phyloP scores from a whole-genome alignment of 2,329 filamentous ascomycete genomes.

The Ascochyta fabae region DNA sequence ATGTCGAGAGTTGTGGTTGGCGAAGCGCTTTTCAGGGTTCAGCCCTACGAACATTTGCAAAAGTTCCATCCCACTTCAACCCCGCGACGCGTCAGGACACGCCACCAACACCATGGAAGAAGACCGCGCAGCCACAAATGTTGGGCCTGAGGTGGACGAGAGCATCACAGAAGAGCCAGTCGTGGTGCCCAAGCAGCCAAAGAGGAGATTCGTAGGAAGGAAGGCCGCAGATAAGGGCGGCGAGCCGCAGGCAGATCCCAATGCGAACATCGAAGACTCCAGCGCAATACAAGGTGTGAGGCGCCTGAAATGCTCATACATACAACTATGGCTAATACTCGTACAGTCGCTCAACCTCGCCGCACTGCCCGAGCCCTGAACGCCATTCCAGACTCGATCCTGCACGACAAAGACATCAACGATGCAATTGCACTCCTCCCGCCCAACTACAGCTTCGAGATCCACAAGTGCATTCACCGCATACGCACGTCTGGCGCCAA shows the following conservation, averaged over 20 bases:
- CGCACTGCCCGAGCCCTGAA: slow-evolving; percentile 83
- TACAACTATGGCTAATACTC: slow-evolving; percentile 2
- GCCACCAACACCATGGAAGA: slow-evolving; percentile 68
- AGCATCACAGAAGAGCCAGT: slow-evolving; percentile 62
- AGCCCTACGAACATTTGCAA: slow-evolving; percentile 23
- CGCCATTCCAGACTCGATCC: slow-evolving; percentile 85
- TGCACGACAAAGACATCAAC: slow-evolving; percentile 84
- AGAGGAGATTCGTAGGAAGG: slow-evolving; percentile 89
- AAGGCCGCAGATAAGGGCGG: slow-evolving; percentile 69
- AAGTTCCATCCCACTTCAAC: slow-evolving; percentile 20
- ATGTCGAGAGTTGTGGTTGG: slow-evolving; percentile 6
- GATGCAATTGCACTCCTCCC: slow-evolving; percentile 86
- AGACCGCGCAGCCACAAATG: slow-evolving; percentile 72
- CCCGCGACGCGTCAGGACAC: slow-evolving; percentile 20
- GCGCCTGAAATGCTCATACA: slow-evolving; percentile 9
- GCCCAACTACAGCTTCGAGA: slow-evolving; percentile 97
- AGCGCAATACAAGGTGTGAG: slow-evolving; percentile 72
- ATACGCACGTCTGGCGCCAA: slow-evolving; percentile 81
- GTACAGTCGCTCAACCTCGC: slow-evolving; percentile 71
- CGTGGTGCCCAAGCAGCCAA: slow-evolving; percentile 71
- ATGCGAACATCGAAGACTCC: slow-evolving; percentile 63
- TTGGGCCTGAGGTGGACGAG: slow-evolving; percentile 72
- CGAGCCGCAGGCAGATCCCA: slow-evolving; percentile 50
- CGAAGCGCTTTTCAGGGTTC: slow-evolving; percentile 10
- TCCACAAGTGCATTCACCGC: slow-evolving; percentile 96